These are phyloP conservation scores for Hanseniaspora guilliermondii DNA, from an alignment of 805 yeast genomes.

Conservation along the genomic window DNA sequence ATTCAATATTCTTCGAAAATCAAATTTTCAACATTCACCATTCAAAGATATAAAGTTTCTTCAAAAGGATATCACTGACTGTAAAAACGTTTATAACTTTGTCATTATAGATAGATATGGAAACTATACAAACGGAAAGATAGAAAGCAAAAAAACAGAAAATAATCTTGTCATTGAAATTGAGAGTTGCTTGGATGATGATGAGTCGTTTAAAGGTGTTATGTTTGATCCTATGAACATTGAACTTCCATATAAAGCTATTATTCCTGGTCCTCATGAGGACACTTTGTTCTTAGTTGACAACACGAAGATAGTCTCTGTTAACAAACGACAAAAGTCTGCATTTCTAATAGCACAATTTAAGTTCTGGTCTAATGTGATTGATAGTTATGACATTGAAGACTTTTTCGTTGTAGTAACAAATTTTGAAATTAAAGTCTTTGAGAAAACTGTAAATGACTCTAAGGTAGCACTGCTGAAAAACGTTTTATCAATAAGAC, in stretches of 20 bases:
- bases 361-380: conserved; percentile 12
- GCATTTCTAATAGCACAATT: not conserved
- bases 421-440: conserved; percentile 4
- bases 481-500: not conserved
- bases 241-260: conserved; percentile 4
- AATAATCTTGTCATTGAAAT: not conserved
- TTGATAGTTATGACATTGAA: not conserved
- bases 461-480: not conserved
- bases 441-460: not conserved
- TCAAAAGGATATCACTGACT: not conserved
- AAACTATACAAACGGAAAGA: conserved; percentile 7
- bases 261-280: not conserved
- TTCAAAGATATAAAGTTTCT: not conserved
- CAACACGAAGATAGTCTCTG: conserved; percentile 5
- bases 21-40: conserved; percentile 4
- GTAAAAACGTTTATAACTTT: not conserved
- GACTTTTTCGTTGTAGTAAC: not conserved
- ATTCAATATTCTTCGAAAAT: conserved; percentile 3
- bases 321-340: not conserved
- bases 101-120: conserved; percentile 11
- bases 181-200: not conserved
- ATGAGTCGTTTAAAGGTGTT: not conserved
- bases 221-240: conserved; percentile 5
- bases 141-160: not conserved
- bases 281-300: conserved; percentile 2